phyloP scores from a whole-genome alignment of 768 basidiomycete species.

The Daedaleopsis nitida region DNA sequence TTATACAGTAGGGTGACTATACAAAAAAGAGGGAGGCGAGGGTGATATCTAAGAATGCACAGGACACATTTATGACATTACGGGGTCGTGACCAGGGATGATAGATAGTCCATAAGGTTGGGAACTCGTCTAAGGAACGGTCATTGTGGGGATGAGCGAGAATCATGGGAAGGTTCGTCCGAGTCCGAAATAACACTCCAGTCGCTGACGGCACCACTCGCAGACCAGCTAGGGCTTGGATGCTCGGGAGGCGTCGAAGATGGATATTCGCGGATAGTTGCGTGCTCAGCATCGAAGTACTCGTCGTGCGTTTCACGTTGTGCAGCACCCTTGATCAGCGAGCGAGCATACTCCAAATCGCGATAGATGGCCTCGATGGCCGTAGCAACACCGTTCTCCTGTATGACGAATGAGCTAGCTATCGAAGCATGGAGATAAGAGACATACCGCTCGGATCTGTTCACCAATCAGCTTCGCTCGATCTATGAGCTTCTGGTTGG shows the following conservation, averaged over 20 bases:
- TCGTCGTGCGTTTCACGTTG: conserved; percentile 25
- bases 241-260: conserved; percentile 18
- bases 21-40: background rate
- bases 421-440: background rate
- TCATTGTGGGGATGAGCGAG: conserved; percentile 5
- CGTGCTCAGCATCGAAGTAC: conserved; percentile 37
- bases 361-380: conserved; percentile 97
- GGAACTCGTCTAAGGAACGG: background rate
- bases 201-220: conserved; percentile 59
- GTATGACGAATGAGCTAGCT: conserved; percentile 1
- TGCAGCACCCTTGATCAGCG: conserved; percentile 67
- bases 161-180: conserved; percentile 37
- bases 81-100: background rate
- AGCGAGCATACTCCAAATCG: conserved; percentile 92
- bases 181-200: conserved; percentile 88
- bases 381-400: conserved; percentile 94
- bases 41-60: background rate
- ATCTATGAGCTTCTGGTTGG: conserved; percentile 85
- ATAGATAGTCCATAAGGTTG: conserved; percentile 13
- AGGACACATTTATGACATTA: background rate
- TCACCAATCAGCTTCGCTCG: conserved; percentile 85
- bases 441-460: conserved; percentile 76
- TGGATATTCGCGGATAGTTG: conserved; percentile 33
- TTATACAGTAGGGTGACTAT: background rate
- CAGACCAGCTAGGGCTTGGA: conserved; percentile 25